Evolutionary conservation across 164 flowering plant species (phyloP), one percentile per base, ranked within the genome.

Genomic region (Dillenia turbinata): DNA sequence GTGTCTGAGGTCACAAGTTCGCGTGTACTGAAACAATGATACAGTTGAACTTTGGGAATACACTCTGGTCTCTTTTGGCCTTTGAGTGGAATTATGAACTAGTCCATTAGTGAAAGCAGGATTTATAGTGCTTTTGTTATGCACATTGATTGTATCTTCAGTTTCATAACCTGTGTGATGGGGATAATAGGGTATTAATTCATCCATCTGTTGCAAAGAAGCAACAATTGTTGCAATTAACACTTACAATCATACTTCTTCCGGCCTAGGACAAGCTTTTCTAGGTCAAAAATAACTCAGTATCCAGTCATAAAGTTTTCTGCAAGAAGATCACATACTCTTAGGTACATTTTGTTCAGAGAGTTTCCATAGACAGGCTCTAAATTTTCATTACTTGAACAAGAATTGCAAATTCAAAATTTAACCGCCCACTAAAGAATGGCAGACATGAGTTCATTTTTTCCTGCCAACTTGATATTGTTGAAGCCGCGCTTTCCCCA

Each of bases 291-390:
- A 48, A 84, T 77, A 8, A 86, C 67, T 1, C 74, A 78, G 73
- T 86, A 77, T 59, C 92, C 88, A 44, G 85, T 84, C 92, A 86
- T 84, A 52, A 82, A 86, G 57, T 84, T 84, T 69, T 86, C 92
- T 86, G 87, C 56, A 73, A 33, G 56, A 26, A 49, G 12, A 13
- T 19, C 48, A 52, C 54, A 48, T 66, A 68, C 3, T 33, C 40
- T 33, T 33, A 33, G 40, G 40, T 5, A 33, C 40, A 33, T 4
- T 4, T 33, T 33, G 40, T 4, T 33, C 40, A 33, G 40, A 33
- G 40, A 33, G 40, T 33, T 26, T 33, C 40, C 40, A 5, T 33
- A 33, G 40, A 33, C 40, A 33, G 40, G 40, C 40, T 33, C 40
- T 33, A 33, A 33, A 33, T 33, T 33, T 33, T 33, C 40, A 1